Percentiles rank a stretch among this genome's conserved stretches.
phyloP scores from a whole-genome alignment of 2,329 filamentous ascomycete species.

The Xylariales sp. region DNA sequence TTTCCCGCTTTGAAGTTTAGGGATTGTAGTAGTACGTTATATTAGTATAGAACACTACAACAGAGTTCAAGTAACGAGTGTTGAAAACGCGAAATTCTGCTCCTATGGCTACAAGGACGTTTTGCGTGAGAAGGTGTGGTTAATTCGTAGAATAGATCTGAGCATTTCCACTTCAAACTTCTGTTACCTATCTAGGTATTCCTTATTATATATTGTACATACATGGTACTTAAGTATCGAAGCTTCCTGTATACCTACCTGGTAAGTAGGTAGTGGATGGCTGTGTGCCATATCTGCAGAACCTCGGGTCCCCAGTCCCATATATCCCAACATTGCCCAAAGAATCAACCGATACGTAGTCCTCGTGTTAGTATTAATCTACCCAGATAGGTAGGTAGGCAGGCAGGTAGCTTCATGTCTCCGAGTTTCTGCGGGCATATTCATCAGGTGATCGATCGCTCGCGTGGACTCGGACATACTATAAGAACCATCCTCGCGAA shows the following conservation, averaged over 20 bases:
- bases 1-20: not conserved
- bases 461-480: conserved; percentile 8
- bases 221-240: too few species aligned
- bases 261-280: too few species aligned
- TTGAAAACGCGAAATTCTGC: not conserved
- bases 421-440: conserved; percentile 3
- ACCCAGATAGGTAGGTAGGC: conserved; percentile 6
- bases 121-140: not conserved
- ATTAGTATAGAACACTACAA: too few species aligned
- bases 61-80: not conserved
- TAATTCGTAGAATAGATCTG: too few species aligned
- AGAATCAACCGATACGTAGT: not conserved
- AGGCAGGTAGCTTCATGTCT: not conserved
- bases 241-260: too few species aligned
- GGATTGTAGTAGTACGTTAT: not conserved
- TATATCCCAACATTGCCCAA: too few species aligned
- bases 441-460: conserved; percentile 27
- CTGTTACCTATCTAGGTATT: too few species aligned
- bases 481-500: conserved; percentile 6
- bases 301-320: too few species aligned
- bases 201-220: too few species aligned
- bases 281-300: too few species aligned
- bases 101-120: not conserved
- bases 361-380: not conserved
- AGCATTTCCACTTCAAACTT: too few species aligned